Conservation (phyloP, 2,329 filamentous ascomycete species). For the Amphichorda felina region DNA sequence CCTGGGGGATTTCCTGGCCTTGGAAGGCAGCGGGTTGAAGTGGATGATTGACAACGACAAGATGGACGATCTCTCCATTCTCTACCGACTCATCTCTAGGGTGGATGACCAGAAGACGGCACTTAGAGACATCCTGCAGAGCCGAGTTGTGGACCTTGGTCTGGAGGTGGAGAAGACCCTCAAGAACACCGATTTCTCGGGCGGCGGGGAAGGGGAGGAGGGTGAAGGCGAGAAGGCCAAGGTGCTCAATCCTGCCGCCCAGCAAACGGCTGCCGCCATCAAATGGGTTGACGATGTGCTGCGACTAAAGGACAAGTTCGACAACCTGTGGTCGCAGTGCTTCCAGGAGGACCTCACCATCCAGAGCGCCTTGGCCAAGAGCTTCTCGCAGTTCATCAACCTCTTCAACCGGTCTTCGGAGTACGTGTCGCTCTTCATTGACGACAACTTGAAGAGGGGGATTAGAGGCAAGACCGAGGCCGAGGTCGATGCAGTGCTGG, state of each 20-base stretch:
- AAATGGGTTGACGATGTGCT: slow-evolving; percentile 94
- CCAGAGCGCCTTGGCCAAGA: slow-evolving; percentile 72
- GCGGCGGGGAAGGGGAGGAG: slow-evolving; percentile 32
- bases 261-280: slow-evolving; percentile 77
- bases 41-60: slow-evolving; percentile 90
- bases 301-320: slow-evolving; percentile 77
- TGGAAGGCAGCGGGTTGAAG: slow-evolving; percentile 74
- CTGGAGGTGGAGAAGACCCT: slow-evolving; percentile 66
- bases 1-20: slow-evolving; percentile 67
- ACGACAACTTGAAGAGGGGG: slow-evolving; percentile 89
- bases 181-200: slow-evolving; percentile 41
- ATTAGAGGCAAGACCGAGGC: slow-evolving; percentile 85
- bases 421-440: slow-evolving; percentile 91
- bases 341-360: slow-evolving; percentile 67
- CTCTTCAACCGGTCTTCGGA: slow-evolving; percentile 76
- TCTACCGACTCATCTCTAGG: slow-evolving; percentile 68
- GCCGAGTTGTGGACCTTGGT: slow-evolving; percentile 68
- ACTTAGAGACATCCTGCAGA: slow-evolving; percentile 59
- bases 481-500: slow-evolving; percentile 73
- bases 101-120: slow-evolving; percentile 65
- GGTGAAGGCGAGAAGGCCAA: slow-evolving; percentile 26
- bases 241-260: slow-evolving; percentile 42
- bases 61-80: slow-evolving; percentile 61
- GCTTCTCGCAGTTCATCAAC: slow-evolving; percentile 91
- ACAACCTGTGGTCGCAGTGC: slow-evolving; percentile 60